phyloP scores from a whole-genome alignment of 805 yeast genomes.

The Candida bentonensis region DNA sequence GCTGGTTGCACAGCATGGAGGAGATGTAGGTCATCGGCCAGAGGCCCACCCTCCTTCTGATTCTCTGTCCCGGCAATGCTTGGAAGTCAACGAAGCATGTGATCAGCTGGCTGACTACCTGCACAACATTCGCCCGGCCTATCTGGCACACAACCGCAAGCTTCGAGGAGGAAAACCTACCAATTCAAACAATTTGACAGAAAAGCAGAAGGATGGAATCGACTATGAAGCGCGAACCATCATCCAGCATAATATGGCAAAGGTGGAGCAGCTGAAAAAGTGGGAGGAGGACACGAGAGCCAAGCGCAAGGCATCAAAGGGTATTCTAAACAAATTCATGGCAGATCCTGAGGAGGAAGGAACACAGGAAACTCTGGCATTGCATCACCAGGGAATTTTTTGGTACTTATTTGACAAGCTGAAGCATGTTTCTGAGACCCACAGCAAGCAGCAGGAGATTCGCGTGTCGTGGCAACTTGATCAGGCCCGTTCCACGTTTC shows the following conservation, averaged over 20 bases:
- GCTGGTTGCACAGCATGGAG: background rate
- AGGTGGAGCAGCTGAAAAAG: constrained; percentile 9
- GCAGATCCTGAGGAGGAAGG: constrained; percentile 16
- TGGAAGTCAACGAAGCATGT: constrained; percentile 9
- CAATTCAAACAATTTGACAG: constrained; percentile 15
- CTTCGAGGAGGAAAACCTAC: constrained; percentile 2
- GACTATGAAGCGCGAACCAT: constrained; percentile 25
- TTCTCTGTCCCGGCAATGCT: constrained; percentile 15
- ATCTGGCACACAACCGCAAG: constrained; percentile 14
- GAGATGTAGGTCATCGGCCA: background rate
- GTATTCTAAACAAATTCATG: constrained; percentile 10
- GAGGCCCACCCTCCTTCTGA: constrained; percentile 8
- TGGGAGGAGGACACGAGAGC: constrained; percentile 9
- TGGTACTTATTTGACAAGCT: constrained; percentile 21
- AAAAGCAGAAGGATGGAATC: constrained; percentile 24
- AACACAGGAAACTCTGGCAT: constrained; percentile 14
- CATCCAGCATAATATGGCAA: constrained; percentile 20
- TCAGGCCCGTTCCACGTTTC: constrained; percentile 11
- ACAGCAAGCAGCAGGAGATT: constrained; percentile 23
- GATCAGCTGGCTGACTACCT: constrained; percentile 12
- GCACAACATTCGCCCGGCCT: constrained; percentile 16
- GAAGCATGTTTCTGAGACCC: constrained; percentile 18
- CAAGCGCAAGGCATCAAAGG: constrained; percentile 4
- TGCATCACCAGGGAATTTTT: constrained; percentile 25
- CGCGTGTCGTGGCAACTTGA: constrained; percentile 19